Evolutionary conservation across 495 filamentous ascomycete genomes (phyloP).

Genomic region (Aspergillus avenaceus): DNA sequence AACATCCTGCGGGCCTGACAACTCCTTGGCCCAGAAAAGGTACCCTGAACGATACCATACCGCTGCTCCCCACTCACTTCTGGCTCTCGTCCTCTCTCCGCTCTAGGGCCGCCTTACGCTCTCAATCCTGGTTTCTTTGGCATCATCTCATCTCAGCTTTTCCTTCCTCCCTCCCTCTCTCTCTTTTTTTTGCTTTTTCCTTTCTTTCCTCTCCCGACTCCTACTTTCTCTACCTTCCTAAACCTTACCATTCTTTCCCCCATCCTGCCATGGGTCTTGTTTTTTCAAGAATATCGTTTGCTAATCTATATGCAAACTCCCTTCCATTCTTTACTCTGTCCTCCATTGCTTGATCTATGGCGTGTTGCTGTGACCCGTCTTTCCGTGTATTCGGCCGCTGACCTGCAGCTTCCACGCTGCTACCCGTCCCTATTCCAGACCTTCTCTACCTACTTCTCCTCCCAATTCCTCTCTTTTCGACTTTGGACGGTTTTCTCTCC

Average conservation of each 20-base stretch:
- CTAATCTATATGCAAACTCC: slow-evolving; percentile 20
- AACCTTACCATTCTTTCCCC: slow-evolving; percentile 5
- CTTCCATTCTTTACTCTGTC: slow-evolving; percentile 16
- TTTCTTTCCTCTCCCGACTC: slow-evolving; percentile 8
- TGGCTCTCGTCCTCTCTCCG: slow-evolving; percentile 15
- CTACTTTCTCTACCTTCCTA: slow-evolving; percentile 9
- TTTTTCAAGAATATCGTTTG: slow-evolving; percentile 18
- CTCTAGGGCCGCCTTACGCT: slow-evolving; percentile 22
- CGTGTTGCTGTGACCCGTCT: slow-evolving; percentile 32
- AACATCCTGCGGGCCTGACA: slow-evolving; percentile 8
- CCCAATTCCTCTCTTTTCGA: slow-evolving; percentile 15
- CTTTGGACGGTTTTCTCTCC: not conserved
- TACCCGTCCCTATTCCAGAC: slow-evolving; percentile 30
- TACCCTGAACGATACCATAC: slow-evolving; percentile 18
- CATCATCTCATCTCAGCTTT: slow-evolving; percentile 35
- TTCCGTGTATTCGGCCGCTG: slow-evolving; percentile 41
- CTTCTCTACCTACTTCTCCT: slow-evolving; percentile 14
- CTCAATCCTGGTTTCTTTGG: slow-evolving; percentile 19
- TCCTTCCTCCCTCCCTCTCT: slow-evolving; percentile 8
- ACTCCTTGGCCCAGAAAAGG: slow-evolving; percentile 12
- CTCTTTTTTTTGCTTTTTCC: slow-evolving; percentile 13
- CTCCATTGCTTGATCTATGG: slow-evolving; percentile 36
- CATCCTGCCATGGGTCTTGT: slow-evolving; percentile 23
- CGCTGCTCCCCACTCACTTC: slow-evolving; percentile 18
- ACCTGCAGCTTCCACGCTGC: slow-evolving; percentile 45